A percentile compares a stretch with the other conserved stretches of the same genome.
These are phyloP conservation scores for Kalanchoe fedtschenkoi DNA, from an alignment of 164 flowering plant genomes.

Conservation along the genomic window DNA sequence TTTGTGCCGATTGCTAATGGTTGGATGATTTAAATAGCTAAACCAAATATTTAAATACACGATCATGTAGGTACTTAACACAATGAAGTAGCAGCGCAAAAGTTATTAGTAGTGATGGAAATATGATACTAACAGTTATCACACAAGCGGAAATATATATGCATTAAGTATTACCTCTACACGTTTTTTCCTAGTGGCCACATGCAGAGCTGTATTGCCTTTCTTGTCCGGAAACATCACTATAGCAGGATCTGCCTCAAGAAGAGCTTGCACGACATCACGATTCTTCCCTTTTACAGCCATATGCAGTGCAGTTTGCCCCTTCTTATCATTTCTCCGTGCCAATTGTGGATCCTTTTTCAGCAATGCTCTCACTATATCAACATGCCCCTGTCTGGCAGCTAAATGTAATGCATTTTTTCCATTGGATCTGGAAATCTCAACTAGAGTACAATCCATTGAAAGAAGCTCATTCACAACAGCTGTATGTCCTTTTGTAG, in stretches of 20 bases:
- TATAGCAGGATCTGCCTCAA: slow-evolving; percentile 70
- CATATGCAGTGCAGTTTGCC: slow-evolving; percentile 87
- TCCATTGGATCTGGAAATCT: slow-evolving; percentile 59
- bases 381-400: slow-evolving; percentile 69
- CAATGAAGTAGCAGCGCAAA: too few relatives aligned
- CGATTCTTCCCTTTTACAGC: slow-evolving; percentile 72
- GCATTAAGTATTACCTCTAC: slow-evolving; percentile 63
- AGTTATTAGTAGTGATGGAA: too few relatives aligned
- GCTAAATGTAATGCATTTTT: slow-evolving; percentile 79
- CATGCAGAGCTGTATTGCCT: slow-evolving; percentile 77
- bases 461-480: slow-evolving; percentile 57
- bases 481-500: slow-evolving; percentile 57
- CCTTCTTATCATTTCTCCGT: slow-evolving; percentile 71
- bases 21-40: too few relatives aligned
- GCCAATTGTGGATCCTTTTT: slow-evolving; percentile 65
- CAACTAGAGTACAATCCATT: slow-evolving; percentile 51
- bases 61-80: too few relatives aligned
- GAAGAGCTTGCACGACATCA: slow-evolving; percentile 67
- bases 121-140: too few relatives aligned
- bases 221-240: slow-evolving; percentile 81
- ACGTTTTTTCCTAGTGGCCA: slow-evolving; percentile 81
- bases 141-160: too few relatives aligned
- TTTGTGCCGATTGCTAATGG: too few relatives aligned
- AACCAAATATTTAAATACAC: too few relatives aligned
- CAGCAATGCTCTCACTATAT: slow-evolving; percentile 61